Evolutionary conservation across 2,329 filamentous ascomycete genomes (phyloP), one percentile per base, ranked within the genome.

Genomic region (Elsinoe australis): DNA sequence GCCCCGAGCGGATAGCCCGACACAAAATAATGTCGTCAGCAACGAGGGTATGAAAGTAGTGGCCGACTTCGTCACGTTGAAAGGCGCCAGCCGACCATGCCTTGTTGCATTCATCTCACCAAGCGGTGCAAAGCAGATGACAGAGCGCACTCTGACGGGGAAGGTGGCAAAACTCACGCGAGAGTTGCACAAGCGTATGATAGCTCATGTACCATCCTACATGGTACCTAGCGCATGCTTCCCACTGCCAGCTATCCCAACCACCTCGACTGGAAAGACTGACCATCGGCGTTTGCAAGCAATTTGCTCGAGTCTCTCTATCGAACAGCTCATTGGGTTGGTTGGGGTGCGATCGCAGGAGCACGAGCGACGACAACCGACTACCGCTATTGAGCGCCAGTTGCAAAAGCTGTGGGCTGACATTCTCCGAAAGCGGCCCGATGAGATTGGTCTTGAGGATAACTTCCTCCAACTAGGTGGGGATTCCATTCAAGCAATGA

Each of bases 401-500:
- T 47, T 6, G 22, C 32, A n/a, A 18, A 47, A n/a, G 31, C 44
- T 51, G 33, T 67, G 74, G 2, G 57, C 62, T 2, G 35, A 4
- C 60, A 66, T 33, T 64, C 67, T 47, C 67, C 7, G 14, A 6
- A 7, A 54, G 4, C 15, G 34, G 19, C 19, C 5, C 6, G 47
- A 49, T n/a, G 47, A 49, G 15, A 39, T 39, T 62, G 33, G 33
- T 15, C 12, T 7, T 7, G 33, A 35, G 8, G 33, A 35, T 35
- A 35, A 62, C 47, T 73, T 73, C 58, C 69, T 72, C 41, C 60
- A 63, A 12, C 56, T 72, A 1, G 71, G 71, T 10, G 71, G 71
- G 14, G 69, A 73, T 46, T 72, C 69, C 0, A 62, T 73, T 4
- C 54, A 61, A 2, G 71, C 70, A 0, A 72, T 73, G 67, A 62